These are phyloP conservation scores for Akanthomyces uredinophilus DNA, from an alignment of 2,329 filamentous ascomycete species.

Conservation along the genomic window DNA sequence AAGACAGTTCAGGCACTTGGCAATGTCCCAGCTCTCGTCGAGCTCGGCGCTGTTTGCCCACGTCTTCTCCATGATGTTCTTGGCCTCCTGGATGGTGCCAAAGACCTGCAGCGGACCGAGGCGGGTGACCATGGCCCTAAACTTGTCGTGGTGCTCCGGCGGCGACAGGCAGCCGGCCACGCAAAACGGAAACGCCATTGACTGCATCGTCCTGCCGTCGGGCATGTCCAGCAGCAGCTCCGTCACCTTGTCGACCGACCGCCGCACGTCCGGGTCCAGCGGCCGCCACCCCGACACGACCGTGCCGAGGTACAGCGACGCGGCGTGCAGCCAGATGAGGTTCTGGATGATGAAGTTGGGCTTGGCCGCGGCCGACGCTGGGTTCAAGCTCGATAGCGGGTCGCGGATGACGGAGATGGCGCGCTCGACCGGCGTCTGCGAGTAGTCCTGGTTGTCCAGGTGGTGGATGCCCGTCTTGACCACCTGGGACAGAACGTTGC, in stretches of 20 bases:
- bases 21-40: constrained; percentile 40
- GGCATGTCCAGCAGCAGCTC: constrained; percentile 31
- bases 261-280: constrained; percentile 35
- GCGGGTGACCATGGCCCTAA: constrained; percentile 34
- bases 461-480: constrained; percentile 29
- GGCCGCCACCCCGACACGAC: constrained; percentile 49
- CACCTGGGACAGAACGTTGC: constrained; percentile 34
- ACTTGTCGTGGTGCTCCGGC: constrained; percentile 36
- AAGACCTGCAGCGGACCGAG: constrained; percentile 41
- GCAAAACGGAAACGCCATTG: constrained; percentile 38
- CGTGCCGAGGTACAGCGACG: constrained; percentile 42
- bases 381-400: constrained; percentile 21
- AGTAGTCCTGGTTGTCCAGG: constrained; percentile 23
- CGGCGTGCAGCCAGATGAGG: constrained; percentile 44
- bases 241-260: constrained; percentile 28
- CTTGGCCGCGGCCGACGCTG: constrained; percentile 19
- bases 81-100: constrained; percentile 39
- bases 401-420: constrained; percentile 18
- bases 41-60: constrained; percentile 37
- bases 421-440: background rate
- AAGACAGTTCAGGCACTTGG: constrained; percentile 37
- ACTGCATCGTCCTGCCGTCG: constrained; percentile 27
- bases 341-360: constrained; percentile 25
- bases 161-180: constrained; percentile 37
- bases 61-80: constrained; percentile 42